Evolutionary conservation across 768 basidiomycete species (phyloP), one percentile per base, ranked within the genome.

Genomic region (Lentinula edodes): DNA sequence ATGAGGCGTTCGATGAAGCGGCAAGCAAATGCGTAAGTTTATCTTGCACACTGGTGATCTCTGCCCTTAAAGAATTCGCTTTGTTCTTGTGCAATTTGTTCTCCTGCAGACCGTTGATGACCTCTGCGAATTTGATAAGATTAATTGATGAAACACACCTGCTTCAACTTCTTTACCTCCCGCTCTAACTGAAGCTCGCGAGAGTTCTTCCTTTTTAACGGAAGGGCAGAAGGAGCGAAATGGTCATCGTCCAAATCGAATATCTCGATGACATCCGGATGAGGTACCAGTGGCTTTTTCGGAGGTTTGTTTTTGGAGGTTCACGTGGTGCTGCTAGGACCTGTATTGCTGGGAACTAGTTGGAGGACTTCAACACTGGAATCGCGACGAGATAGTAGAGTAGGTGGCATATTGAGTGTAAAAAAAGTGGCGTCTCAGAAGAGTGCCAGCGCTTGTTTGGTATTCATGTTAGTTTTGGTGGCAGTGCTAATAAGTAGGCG

Each of bases 151-250:
- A 28, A 28, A 28, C 73, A 8, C 38, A 84, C 85, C 67, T 80
- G 75, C 67, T 77, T 75, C 9, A 81, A 65, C 50, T 70, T 77
- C 53, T 73, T 75, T 15, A 83, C 65, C 59, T 83, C 74, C 54
- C 70, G 71, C 61, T 75, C 75, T 41, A 81, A 70, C 18, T 50
- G 45, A 2, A 51, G 20, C 4, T 56, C 58, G 32, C 6, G 13
- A 46, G 56, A 46, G 43, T 0, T 58, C 28, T 59, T 59, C 18
- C 58, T 34, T 45, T 59, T 59, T 7, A 28, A 1, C n/a, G 46
- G 6, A 48, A 12, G 45, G 15, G 61, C 46, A 13, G 65, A 65
- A 12, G 45, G n/a, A 20, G 45, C 5, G 0, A 61, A 45, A 8
- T 63, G 64, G 9, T 86, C 84, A 32, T 82, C 82, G 6, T 59